A percentile compares a stretch with the other conserved stretches of the same genome.
phyloP scores from a whole-genome alignment of 177 flowering plant species.

The Vitis hybrid region DNA sequence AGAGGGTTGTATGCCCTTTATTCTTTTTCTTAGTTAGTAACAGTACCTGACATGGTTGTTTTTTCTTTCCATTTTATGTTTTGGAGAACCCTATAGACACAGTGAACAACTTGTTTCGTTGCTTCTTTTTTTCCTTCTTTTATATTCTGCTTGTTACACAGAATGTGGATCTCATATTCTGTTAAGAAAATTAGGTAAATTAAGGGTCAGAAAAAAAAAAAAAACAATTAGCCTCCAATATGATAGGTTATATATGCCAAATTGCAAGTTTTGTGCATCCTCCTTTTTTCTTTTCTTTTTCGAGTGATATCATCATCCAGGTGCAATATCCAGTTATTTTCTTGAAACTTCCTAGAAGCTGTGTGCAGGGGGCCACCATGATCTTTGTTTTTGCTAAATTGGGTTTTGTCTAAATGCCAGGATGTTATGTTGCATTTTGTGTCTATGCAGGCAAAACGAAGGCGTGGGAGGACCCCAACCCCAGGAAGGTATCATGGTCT shows the following conservation, averaged over 20 bases:
- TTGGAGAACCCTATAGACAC: slow-evolving; percentile 16
- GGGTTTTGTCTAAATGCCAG: neutral
- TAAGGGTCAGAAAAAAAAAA: neutral
- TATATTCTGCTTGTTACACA: slow-evolving; percentile 2
- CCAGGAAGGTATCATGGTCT: slow-evolving; percentile 55
- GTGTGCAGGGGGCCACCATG: no score
- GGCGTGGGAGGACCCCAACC: slow-evolving; percentile 65
- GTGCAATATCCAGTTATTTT: no score
- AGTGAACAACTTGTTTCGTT: neutral
- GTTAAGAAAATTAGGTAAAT: neutral
- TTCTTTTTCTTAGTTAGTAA: slow-evolving; percentile 33
- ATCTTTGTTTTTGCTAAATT: neutral
- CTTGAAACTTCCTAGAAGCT: no score
- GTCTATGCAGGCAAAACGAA: slow-evolving; percentile 51
- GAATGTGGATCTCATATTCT: neutral
- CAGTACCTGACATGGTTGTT: slow-evolving; percentile 21
- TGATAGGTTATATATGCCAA: neutral
- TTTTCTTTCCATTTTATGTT: slow-evolving; percentile 8
- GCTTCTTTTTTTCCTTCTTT: neutral
- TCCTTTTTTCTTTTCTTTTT: no score
- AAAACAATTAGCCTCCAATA: neutral
- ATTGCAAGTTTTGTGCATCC: no score
- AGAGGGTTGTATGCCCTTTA: slow-evolving; percentile 40
- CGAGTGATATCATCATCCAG: no score
- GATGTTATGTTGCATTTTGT: slow-evolving; percentile 7